These are phyloP conservation scores for Phytophthora aleatoria DNA, from an alignment of 352 stramenopile species.

Conservation along the genomic window DNA sequence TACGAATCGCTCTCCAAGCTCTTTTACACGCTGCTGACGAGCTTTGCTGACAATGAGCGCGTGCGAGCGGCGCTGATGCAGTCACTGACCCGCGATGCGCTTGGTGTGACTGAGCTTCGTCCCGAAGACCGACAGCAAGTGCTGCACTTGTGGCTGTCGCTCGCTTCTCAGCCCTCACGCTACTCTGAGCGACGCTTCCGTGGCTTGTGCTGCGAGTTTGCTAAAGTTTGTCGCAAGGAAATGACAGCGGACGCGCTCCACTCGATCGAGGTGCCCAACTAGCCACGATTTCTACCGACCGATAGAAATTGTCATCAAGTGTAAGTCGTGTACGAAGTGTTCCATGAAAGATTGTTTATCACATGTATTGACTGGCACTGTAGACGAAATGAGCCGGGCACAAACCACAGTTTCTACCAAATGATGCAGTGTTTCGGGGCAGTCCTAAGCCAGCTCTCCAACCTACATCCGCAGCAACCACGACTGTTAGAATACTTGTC, in stretches of 20 bases:
- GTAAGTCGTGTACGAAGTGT: slow-evolving; percentile 5
- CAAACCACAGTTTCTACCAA: slow-evolving; percentile 12
- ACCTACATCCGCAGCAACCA: slow-evolving; percentile 36
- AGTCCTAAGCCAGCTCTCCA: slow-evolving; percentile 45
- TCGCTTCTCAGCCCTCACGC: slow-evolving; percentile 55
- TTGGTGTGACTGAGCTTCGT: slow-evolving; percentile 48
- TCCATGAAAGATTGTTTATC: slow-evolving; percentile 15
- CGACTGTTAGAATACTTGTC: neutral
- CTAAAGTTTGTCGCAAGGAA: slow-evolving; percentile 80
- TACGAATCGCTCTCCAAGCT: slow-evolving; percentile 60
- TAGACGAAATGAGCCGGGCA: neutral
- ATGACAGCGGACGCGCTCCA: slow-evolving; percentile 58
- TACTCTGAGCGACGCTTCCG: slow-evolving; percentile 66
- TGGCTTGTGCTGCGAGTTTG: slow-evolving; percentile 64
- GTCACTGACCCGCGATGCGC: slow-evolving; percentile 38
- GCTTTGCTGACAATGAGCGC: slow-evolving; percentile 42
- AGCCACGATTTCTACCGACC: neutral
- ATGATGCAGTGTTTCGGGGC: slow-evolving; percentile 6
- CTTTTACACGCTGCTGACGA: slow-evolving; percentile 56
- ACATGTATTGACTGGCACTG: slow-evolving; percentile 14
- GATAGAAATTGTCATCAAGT: slow-evolving; percentile 16
- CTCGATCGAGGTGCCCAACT: slow-evolving; percentile 52
- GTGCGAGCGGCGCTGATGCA: slow-evolving; percentile 39
- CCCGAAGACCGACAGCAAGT: slow-evolving; percentile 57
- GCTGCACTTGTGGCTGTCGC: slow-evolving; percentile 56